Evolutionary conservation across 768 basidiomycete genomes (phyloP), one percentile per base, ranked within the genome.

Genomic region (Trametopsis cervina): DNA sequence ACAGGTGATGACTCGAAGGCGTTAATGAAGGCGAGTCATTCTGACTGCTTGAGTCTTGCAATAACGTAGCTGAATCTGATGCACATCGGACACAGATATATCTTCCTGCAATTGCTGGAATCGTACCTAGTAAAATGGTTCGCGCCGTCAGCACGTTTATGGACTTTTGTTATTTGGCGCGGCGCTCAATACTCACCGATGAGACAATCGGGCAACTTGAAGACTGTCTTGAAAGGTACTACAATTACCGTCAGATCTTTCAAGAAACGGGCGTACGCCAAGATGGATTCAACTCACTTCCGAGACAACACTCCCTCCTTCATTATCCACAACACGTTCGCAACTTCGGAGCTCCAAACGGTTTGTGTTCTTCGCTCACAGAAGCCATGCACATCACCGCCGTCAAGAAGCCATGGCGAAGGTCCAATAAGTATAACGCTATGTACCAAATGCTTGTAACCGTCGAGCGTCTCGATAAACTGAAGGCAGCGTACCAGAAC

Each of bases 161-260:
- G 0, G 56, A 64, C 24, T 64, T 65, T 40, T 63, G 58, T 22
- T 63, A 65, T 39, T 39, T 61, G 1, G 59, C 48, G 10, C 50
- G 55, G 4, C 35, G 49, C 3, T 33, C 42, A 4, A 45, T 46
- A 27, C 42, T 57, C 26, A 49, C 33, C 4, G 51, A 53, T 26
- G 27, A 40, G 15, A 54, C 47, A 1, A 44, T 63, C 3, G 38
- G 7, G 0, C 26, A 23, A 0, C 42, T 64, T 4, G 18, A 60
- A 17, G 48, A 46, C 2, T 49, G 55, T 3, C 56, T 69, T 23
- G 47, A 23, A 6, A 26, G 43, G 2, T 71, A 67, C 42, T 66
- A 70, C 35, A 21, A 54, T 13, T 53, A 57, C 15, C 63, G 64
- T 0, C 18, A 53, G 3, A 53, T 69, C 17, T 71, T 57, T 35